Base-by-base conservation (phyloP, 257 asterid species). In the Ilex aquifolium region DNA sequence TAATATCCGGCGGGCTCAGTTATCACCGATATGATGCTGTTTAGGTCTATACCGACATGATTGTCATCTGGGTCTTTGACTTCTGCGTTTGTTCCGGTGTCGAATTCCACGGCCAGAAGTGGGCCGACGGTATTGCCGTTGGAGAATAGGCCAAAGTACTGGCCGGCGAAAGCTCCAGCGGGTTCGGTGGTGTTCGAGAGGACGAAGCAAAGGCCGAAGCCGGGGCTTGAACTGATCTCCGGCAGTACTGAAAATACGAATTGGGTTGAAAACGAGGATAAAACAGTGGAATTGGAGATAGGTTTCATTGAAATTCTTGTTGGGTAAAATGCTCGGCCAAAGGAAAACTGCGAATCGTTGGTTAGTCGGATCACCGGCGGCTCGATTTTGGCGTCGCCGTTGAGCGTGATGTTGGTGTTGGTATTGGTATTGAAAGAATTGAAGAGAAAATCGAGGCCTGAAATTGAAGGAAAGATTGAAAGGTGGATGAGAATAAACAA, bases 171-270 rank as follows among this genome's bases (percentile, higher is more conserved):
- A 48, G 86, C 93, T 56, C 71, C 63, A 6, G 91, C 83, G 0
- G 81, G 83, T 0, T 83, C 58, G 0, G 88, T 87, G 7, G 91
- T 52, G 52, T 66, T 74, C 64, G 94, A 84, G 61, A 89, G 59
- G 72, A 84, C 85, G 61, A 89, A 89, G 65, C 95, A 86, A 60
- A 89, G 73, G 2, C 97, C 97, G 68, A 89, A 87, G 7, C 95
- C 94, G 0, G 97, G 97, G 51, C 94, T 78, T 44, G 84, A 66
- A 54, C 91, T 61, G 63, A 76, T 74, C 0, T 81, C 82, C 5
- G 97, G 91, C 9, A 89, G 80, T 10, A 86, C 62, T 2, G 97
- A 89, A 80, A 87, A 89, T 56, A 89, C 62, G 73, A 89, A 89
- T 60, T 86, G 97, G 1, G 95, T 87, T 31, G 95, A 82, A 36